These are phyloP conservation scores for Trypanosoma avium DNA, from an alignment of 208 protist species.

Conservation along the genomic window DNA sequence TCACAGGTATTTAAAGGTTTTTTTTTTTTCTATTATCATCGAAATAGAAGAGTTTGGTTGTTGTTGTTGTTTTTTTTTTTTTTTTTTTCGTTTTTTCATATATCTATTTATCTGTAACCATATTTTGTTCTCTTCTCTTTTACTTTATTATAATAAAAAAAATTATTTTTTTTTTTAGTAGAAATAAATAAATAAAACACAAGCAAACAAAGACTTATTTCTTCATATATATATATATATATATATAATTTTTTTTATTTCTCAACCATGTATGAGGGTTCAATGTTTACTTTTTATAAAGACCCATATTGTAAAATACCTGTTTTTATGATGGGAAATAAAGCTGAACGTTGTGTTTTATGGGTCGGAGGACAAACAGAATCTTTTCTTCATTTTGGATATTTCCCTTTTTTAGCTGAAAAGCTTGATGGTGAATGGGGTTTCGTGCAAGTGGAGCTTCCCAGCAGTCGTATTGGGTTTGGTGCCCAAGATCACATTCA, in stretches of 20 bases:
- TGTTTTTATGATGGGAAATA: constrained; percentile 51
- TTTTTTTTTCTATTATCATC: not conserved
- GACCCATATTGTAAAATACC: constrained; percentile 60
- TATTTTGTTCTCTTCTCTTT: not conserved
- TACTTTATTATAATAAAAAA: not conserved
- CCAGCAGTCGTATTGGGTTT: constrained; percentile 60
- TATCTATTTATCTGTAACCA: not conserved
- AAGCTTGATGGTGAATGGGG: constrained; percentile 41
- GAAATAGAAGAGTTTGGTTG: not conserved
- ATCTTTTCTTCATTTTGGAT: constrained; percentile 59
- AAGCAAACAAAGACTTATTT: not conserved
- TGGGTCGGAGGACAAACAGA: constrained; percentile 72
- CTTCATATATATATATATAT: constrained; percentile 1
- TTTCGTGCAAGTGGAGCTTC: constrained; percentile 62
- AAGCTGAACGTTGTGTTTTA: constrained; percentile 55
- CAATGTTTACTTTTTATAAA: constrained; percentile 53
- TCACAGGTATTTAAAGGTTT: not conserved
- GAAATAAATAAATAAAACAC: not conserved
- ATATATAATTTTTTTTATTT: constrained; percentile 2
- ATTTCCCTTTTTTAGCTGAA: constrained; percentile 45
- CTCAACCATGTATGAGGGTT: constrained; percentile 27
- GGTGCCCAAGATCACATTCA: constrained; percentile 49
- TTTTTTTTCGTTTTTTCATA: not conserved
- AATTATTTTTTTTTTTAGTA: not conserved
- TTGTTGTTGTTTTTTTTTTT: not conserved